Base-by-base conservation (phyloP, 1,284 basidiomycete genomes). In the Sanghuangporus sanghuang region DNA sequence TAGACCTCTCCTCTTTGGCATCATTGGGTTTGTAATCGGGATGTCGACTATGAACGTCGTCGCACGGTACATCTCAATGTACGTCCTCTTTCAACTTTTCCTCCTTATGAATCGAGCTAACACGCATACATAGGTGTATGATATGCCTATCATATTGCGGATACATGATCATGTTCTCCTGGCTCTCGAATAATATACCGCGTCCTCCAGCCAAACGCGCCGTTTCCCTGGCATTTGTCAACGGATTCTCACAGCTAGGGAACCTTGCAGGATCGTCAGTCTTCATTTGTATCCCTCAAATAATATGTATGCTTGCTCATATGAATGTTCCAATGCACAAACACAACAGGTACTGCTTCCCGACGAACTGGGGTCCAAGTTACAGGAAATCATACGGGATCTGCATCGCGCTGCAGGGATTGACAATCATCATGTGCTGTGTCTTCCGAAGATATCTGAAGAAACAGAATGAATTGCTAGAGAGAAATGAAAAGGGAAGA, bases 351-450 rank as follows among this genome's bases (percentile, higher is more conserved):
- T 78, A 79, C 66, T 70, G 76, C 8, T 81, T 77, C 75, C 74
- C 73, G 59, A 69, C 70, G 4, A 68, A 63, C 18, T 79, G 76
- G 77, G 79, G 78, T 1, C 77, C 76, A 2, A 75, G 75, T 0
- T 81, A 80, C 65, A 67, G 71, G 4, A 72, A 76, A 36, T 77
- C 76, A 2, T 80, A 78, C 64, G 73, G 67, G 3, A 83, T 85
- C 44, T 83, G 81, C 68, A 79, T 83, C 14, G 69, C 79, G 35
- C 74, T 74, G 18, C 72, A 72, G 7, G 74, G 74, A 1, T 27
- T 76, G 21, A 71, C 74, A 6, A 79, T 83, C 27, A 66, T 76
- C 7, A 81, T 85, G 79, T 79, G 78, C 66, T 77, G 76, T 62
- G 62, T 79, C 48, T 81, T 85, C 72, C 76, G 78, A 66, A 67